Evolutionary conservation across 176 grass and related monocot genomes (phyloP).

Genomic region (Echinochloa phyllopogon): DNA sequence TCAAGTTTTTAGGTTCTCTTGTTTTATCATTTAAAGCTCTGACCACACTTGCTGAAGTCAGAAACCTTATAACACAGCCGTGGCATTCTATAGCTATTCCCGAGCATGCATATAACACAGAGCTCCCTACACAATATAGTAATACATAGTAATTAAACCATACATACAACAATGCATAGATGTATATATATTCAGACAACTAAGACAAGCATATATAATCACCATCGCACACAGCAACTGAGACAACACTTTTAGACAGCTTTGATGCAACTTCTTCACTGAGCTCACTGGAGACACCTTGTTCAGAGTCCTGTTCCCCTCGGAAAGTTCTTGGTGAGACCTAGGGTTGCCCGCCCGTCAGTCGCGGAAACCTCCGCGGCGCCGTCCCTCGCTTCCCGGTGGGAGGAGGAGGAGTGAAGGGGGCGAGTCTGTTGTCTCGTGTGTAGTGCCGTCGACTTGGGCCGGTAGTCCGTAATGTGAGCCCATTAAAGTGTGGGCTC

Average conservation of each 20-base stretch:
- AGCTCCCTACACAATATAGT: not conserved
- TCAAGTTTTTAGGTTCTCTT: not conserved
- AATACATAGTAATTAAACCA: not conserved
- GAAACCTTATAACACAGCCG: not conserved
- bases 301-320: not conserved
- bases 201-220: not conserved
- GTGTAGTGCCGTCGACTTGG: too few relatives aligned
- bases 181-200: not conserved
- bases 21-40: not conserved
- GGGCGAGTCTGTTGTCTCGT: too few relatives aligned
- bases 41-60: not conserved
- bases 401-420: too few relatives aligned
- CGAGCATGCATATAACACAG: not conserved
- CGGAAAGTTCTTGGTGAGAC: too few relatives aligned
- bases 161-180: not conserved
- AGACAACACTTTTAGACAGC: not conserved
- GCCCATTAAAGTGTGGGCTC: too few relatives aligned
- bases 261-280: not conserved
- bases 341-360: too few relatives aligned
- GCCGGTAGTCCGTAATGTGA: too few relatives aligned
- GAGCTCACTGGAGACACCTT: not conserved
- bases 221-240: not conserved
- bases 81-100: not conserved
- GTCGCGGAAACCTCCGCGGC: too few relatives aligned
- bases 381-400: too few relatives aligned